Evolutionary conservation across 2,329 filamentous ascomycete species (phyloP).

Genomic region (Fusarium anthophilum): DNA sequence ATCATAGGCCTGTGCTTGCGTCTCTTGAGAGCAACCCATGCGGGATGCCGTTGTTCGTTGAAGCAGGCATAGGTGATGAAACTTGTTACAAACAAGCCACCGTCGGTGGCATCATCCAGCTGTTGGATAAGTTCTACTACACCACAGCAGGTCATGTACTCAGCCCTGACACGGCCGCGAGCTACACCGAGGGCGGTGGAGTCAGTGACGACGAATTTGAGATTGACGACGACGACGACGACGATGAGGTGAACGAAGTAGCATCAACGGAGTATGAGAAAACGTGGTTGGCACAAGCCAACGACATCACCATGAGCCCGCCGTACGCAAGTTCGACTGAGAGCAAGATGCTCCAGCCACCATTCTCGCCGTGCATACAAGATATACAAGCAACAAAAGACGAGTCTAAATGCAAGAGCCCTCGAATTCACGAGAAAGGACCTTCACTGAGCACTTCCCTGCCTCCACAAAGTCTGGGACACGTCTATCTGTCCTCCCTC

Average conservation of each 20-base stretch:
- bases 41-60: background rate
- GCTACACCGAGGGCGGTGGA: background rate
- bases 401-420: background rate
- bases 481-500: background rate
- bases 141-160: background rate
- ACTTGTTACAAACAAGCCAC: background rate
- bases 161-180: background rate
- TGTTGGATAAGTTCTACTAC: background rate
- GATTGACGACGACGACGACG: background rate
- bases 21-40: background rate
- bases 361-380: background rate
- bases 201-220: background rate
- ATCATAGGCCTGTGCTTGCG: background rate
- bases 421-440: background rate
- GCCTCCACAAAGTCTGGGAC: background rate
- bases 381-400: background rate
- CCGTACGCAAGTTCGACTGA: background rate
- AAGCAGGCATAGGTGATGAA: background rate
- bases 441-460: background rate
- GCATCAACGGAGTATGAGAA: background rate
- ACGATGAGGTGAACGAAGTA: background rate
- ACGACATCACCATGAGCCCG: background rate
- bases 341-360: background rate
- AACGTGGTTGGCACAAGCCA: background rate
- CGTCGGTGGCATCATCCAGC: background rate